Conservation (phyloP, 495 filamentous ascomycete genomes). For the Aspergillus nanangensis region DNA sequence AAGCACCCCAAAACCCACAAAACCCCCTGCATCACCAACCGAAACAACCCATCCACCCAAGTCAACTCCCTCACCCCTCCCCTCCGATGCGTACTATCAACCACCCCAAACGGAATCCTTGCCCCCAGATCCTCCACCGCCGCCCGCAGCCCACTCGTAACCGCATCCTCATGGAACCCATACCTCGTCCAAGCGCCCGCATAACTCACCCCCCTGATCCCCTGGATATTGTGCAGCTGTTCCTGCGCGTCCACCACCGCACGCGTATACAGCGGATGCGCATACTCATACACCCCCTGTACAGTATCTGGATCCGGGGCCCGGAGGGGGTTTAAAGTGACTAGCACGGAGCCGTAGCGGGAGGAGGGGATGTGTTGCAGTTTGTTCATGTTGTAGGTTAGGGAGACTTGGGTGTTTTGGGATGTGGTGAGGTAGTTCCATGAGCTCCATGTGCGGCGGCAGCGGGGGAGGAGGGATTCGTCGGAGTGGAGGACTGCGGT, state of each 20-base stretch:
- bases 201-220: slow-evolving; percentile 4
- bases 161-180: slow-evolving; percentile 8
- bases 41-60: not conserved
- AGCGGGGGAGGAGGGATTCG: not conserved
- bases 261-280: not conserved
- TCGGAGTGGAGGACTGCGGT: slow-evolving; percentile 3
- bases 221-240: not conserved
- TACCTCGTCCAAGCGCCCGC: slow-evolving; percentile 7
- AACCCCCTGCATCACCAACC: too few species aligned
- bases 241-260: not conserved
- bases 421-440: slow-evolving; percentile 5
- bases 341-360: not conserved
- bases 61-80: not conserved
- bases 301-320: not conserved
- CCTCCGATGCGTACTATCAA: not conserved
- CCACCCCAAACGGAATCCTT: not conserved
- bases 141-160: slow-evolving; percentile 1
- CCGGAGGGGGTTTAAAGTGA: slow-evolving; percentile 1
- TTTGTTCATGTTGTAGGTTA: slow-evolving; percentile 5
- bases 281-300: slow-evolving; percentile 2
- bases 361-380: not conserved
- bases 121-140: not conserved
- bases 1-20: too few species aligned
- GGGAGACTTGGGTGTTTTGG: not conserved
- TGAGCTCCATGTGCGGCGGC: not conserved